Evolutionary conservation across 1,284 basidiomycete genomes (phyloP).

Genomic region (Tilletia walkeri): DNA sequence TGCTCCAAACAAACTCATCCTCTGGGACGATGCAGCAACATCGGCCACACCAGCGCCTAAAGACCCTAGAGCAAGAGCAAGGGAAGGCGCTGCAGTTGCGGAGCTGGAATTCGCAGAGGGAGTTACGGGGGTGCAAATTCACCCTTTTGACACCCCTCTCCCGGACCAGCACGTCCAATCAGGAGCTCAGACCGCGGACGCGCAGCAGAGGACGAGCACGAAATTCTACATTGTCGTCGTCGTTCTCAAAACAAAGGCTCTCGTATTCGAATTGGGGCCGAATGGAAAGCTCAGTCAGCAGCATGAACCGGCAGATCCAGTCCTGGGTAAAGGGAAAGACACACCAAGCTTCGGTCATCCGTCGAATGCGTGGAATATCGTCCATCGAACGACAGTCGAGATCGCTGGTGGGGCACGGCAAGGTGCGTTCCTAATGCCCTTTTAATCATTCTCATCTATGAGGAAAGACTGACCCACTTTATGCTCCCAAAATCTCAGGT

Average conservation of each 20-base stretch:
- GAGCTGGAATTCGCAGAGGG: constrained; percentile 47
- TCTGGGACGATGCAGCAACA: constrained; percentile 46
- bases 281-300: not conserved
- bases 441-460: too few relatives aligned
- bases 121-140: constrained; percentile 36
- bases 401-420: not conserved
- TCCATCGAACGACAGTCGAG: not conserved
- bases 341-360: not conserved
- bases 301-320: not conserved
- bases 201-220: not conserved
- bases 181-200: not conserved
- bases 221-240: constrained; percentile 30
- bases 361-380: not conserved
- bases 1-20: constrained; percentile 48
- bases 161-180: not conserved
- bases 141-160: constrained; percentile 22
- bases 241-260: constrained; percentile 33
- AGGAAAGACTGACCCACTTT: not conserved
- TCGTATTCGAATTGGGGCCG: constrained; percentile 35
- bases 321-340: not conserved
- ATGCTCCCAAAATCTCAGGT: not conserved
- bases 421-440: not conserved
- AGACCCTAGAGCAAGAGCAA: not conserved
- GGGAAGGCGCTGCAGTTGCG: constrained; percentile 25
- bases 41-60: constrained; percentile 16